Base-by-base conservation (phyloP, 345 rosid genomes). In the Brassica carinata region DNA sequence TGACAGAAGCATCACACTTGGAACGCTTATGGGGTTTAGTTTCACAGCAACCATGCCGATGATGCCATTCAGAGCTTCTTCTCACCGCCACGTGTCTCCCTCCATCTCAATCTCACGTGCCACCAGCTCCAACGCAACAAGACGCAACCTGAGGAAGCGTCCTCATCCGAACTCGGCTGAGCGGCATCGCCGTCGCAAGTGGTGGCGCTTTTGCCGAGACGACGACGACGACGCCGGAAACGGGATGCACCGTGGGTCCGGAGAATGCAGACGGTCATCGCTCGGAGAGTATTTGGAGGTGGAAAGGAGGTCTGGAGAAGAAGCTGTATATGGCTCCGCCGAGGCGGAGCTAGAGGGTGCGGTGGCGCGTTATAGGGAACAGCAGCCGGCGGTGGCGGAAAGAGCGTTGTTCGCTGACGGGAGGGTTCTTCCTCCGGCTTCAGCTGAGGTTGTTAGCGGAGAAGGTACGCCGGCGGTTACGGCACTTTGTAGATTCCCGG, bases 1-100 rank as follows among this genome's bases (percentile, higher is more conserved):
- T 66, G 98, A 94, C 67, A 85, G 98, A 85, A 94, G 98, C 97
- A 92, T 94, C 43, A 89, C 97, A 11, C 81, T 94, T 5, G 98
- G 98, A 3, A 92, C 98, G 19, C 86, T 94, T 27, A 94, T 94
- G 98, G 98, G 98, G 1, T 94, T 91, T 7, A 92, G 84, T 57
- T 92, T 89, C 83, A 89, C 97, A 3, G 87, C 96, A 51, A 77
- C 77, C 7, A 75, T 81, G 83, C 80, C 83, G 5, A 71, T 81
- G 31, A 71, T 81, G 31, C 80, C 93, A 11, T 87, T 94, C 77
- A 75, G 94, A 71, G 88, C 90, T 27, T 85, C 91, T 0, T 85
- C 98, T 0, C 90, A 80, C 8, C 91, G 84, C 27, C 85, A 85
- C 72, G 64, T 73, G 58, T 79, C 83, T 68, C 81, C 79, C n/a